These are phyloP conservation scores for Penicillium sumatraense DNA, from an alignment of 2,329 filamentous ascomycete species.

Conservation along the genomic window DNA sequence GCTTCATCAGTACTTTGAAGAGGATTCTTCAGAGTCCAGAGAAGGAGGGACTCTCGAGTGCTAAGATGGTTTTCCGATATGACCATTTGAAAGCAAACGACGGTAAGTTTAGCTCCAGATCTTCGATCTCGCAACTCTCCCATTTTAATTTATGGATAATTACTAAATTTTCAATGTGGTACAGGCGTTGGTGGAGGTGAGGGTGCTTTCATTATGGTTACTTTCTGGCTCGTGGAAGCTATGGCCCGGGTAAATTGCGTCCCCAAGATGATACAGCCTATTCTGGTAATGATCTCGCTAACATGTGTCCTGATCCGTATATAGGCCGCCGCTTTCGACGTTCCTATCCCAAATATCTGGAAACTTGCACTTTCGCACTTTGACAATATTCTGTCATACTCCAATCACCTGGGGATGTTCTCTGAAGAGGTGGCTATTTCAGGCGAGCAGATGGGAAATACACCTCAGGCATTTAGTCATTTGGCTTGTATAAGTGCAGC, in stretches of 20 bases:
- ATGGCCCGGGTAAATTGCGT: slow-evolving; percentile 65
- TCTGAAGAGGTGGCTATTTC: slow-evolving; percentile 76
- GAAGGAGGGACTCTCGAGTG: slow-evolving; percentile 75
- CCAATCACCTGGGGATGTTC: slow-evolving; percentile 78
- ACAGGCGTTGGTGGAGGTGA: slow-evolving; percentile 73
- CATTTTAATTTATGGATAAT: neutral
- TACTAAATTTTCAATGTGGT: slow-evolving; percentile 20
- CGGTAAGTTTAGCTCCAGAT: slow-evolving; percentile 51
- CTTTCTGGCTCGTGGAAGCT: slow-evolving; percentile 81
- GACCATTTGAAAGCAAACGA: slow-evolving; percentile 71
- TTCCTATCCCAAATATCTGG: slow-evolving; percentile 39
- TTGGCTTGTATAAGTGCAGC: slow-evolving; percentile 76
- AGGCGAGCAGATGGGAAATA: slow-evolving; percentile 79
- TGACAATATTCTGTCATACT: slow-evolving; percentile 77
- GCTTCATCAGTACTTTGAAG: slow-evolving; percentile 74
- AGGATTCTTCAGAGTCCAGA: slow-evolving; percentile 73
- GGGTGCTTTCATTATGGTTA: slow-evolving; percentile 80
- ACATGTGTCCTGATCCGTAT: neutral
- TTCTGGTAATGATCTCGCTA: neutral
- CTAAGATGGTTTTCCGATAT: slow-evolving; percentile 76
- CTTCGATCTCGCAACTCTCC: neutral
- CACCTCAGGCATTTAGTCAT: slow-evolving; percentile 78
- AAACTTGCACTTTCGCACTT: slow-evolving; percentile 67
- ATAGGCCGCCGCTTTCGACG: slow-evolving; percentile 36
- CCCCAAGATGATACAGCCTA: neutral